A percentile compares a stretch with the other conserved stretches of the same genome.
Evolutionary conservation across 345 rosid genomes (phyloP).

Genomic region (Lepidium aucheri): DNA sequence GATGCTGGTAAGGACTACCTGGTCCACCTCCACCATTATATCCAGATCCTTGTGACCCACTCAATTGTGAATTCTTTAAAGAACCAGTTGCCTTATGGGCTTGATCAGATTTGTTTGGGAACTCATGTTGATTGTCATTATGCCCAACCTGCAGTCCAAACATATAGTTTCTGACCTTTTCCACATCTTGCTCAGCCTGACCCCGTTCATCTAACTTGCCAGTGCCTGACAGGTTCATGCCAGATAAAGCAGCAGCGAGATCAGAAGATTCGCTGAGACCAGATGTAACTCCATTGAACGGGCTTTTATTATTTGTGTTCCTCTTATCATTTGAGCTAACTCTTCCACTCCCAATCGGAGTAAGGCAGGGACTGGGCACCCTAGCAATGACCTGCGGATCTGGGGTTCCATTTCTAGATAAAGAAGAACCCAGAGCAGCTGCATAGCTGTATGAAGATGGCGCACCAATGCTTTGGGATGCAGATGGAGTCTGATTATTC

Average conservation of each 20-base stretch:
- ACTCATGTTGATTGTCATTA: constrained; percentile 39
- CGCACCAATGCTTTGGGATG: constrained; percentile 40
- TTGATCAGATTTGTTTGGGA: constrained; percentile 36
- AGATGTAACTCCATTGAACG: constrained; percentile 49
- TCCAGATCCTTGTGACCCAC: constrained; percentile 53
- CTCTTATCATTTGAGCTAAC: constrained; percentile 51
- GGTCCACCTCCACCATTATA: constrained; percentile 41
- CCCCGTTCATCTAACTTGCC: constrained; percentile 38
- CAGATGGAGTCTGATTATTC: constrained; percentile 43
- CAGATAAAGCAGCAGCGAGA: constrained; percentile 57
- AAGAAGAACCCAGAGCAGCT: constrained; percentile 64
- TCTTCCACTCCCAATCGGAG: constrained; percentile 87
- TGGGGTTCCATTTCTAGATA: constrained; percentile 84
- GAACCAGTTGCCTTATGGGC: constrained; percentile 29
- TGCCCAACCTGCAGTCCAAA: constrained; percentile 41
- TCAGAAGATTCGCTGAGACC: constrained; percentile 47
- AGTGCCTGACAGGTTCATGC: constrained; percentile 50
- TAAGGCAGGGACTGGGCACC: constrained; percentile 82
- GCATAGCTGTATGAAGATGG: constrained; percentile 63
- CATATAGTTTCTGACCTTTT: constrained; percentile 42
- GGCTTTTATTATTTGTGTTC: constrained; percentile 35
- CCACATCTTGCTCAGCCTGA: constrained; percentile 39
- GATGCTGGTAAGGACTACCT: constrained; percentile 38
- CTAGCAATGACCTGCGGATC: constrained; percentile 72
- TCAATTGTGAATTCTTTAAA: constrained; percentile 43